These are phyloP conservation scores for Tricholoma sp. DNA, from an alignment of 768 basidiomycete species.

Conservation along the genomic window DNA sequence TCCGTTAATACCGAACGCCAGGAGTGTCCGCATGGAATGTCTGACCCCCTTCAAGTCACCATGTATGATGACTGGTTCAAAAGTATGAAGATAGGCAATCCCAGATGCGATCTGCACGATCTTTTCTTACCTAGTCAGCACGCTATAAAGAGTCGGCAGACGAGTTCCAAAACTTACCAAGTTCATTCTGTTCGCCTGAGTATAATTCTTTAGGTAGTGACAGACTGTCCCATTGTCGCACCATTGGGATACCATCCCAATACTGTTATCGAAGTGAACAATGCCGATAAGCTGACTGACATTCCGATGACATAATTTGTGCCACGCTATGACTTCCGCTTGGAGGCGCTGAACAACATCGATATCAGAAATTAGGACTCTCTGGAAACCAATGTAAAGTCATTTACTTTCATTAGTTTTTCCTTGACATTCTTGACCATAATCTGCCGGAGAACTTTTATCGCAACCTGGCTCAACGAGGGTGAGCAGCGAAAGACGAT, in stretches of 20 bases:
- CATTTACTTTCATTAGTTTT: constrained; percentile 43
- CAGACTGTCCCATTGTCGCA: constrained; percentile 54
- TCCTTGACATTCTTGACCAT: constrained; percentile 48
- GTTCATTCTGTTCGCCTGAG: constrained; percentile 36
- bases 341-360: constrained; percentile 40
- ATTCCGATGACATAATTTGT: constrained; percentile 50
- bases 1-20: neutral
- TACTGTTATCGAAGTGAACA: constrained; percentile 41
- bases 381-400: neutral
- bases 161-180: constrained; percentile 35
- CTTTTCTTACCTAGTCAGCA: constrained; percentile 21
- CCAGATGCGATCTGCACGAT: constrained; percentile 52
- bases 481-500: neutral
- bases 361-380: neutral
- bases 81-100: constrained; percentile 51
- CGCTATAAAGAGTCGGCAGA: neutral
- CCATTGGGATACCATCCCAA: constrained; percentile 66
- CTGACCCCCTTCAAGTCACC: constrained; percentile 58
- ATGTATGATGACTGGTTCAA: constrained; percentile 50
- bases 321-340: constrained; percentile 54
- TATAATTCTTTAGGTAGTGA: constrained; percentile 41
- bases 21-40: constrained; percentile 12
- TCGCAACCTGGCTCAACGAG: constrained; percentile 39
- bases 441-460: constrained; percentile 51
- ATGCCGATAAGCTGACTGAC: constrained; percentile 53